A percentile compares a stretch with the other conserved stretches of the same genome.
phyloP scores from a whole-genome alignment of 164 flowering plant genomes.

The Pachysandra terminalis region DNA sequence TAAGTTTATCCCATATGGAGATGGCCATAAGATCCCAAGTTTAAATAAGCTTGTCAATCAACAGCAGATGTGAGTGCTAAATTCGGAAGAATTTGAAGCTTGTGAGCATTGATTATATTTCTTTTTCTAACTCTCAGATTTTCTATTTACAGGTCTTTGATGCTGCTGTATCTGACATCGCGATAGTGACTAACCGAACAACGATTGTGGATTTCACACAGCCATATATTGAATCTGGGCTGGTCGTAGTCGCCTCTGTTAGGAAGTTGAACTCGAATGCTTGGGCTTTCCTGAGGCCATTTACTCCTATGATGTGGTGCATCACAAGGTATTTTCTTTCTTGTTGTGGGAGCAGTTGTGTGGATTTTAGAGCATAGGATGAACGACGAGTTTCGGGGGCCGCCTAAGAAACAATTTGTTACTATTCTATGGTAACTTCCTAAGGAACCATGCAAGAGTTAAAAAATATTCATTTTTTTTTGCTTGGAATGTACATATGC shows the following conservation, averaged over 20 bases:
- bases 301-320: background rate
- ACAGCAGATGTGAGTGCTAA: background rate
- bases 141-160: constrained; percentile 11
- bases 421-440: constrained; percentile 32
- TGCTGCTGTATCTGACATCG: constrained; percentile 21
- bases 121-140: background rate
- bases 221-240: constrained; percentile 15
- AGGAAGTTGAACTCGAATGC: constrained; percentile 1
- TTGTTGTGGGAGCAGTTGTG: constrained; percentile 29
- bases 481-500: too few species aligned
- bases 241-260: constrained; percentile 15
- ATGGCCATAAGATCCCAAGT: constrained; percentile 4
- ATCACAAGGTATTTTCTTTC: background rate
- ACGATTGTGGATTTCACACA: constrained; percentile 20
- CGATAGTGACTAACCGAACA: constrained; percentile 17
- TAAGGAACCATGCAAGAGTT: background rate
- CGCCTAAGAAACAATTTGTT: constrained; percentile 30
- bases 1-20: constrained; percentile 6
- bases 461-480: too few species aligned
- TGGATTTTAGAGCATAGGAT: constrained; percentile 40
- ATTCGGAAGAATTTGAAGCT: background rate
- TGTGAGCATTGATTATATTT: background rate
- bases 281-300: constrained; percentile 20
- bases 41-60: constrained; percentile 1
- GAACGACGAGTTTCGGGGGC: constrained; percentile 40